Evolutionary conservation across 2,329 filamentous ascomycete species (phyloP), one percentile per base, ranked within the genome.

Genomic region (Diaporthe vaccinii): DNA sequence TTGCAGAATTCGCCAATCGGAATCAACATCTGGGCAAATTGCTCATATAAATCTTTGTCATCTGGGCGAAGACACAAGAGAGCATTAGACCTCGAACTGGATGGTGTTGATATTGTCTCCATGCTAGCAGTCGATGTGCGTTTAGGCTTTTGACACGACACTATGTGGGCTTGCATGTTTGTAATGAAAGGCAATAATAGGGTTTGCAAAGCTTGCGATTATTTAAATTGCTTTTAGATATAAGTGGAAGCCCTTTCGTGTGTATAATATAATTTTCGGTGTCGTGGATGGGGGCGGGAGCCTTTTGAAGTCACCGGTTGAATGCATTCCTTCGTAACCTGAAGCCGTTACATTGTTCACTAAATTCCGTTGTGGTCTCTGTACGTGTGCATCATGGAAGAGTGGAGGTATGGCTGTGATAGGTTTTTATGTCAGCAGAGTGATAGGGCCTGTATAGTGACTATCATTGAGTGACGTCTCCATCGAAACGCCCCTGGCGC

Each of bases 11-110:
- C 17, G 9, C 5, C 10, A 8, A 46, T 46, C 1, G 61, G 44
- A n/a, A 15, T 17, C 5, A 67, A 51, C 25, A 20, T 51, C 20
- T 67, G 17, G 39, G 41, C 9, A n/a, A 67, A 67, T n/a, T n/a
- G 28, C 44, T 34, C 20, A 34, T 67, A 67, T 49, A 12, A 36
- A n/a, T 1, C 25, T 5, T n/a, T 34, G 3, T 67, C 20, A 10
- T 49, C 61, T 67, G 10, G 61, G 58, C 3, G 58, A 61, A 61
- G 34, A 41, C 58, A 61, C 5, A 61, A 41, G 12, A 49, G 61
- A 34, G 10, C 17, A 36, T 28, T 22, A 49, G 61, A 34, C 10
- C 12, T n/a, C 28, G 28, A 67, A 34, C 20, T 51, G 28, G 61
- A 34, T 36, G 41, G 12, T 1, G 61, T 17, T 49, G 41, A n/a